Evolutionary conservation across 331 rosid species (phyloP).

Genomic region (Telfairia occidentalis): DNA sequence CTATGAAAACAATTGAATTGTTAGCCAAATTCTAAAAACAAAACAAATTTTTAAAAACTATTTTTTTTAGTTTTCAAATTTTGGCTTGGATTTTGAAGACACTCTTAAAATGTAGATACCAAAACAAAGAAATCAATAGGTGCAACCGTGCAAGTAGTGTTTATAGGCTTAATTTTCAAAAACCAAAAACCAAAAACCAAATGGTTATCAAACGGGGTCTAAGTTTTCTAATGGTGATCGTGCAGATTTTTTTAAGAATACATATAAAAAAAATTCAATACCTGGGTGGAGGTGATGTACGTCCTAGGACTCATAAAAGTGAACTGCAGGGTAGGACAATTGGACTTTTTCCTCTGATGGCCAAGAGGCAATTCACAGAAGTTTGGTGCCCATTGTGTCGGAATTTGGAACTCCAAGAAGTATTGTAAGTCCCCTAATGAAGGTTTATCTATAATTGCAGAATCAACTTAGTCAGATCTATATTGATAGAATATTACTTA

Average conservation of each 20-base stretch:
- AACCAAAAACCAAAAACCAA: too few relatives aligned
- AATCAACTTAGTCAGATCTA: slow-evolving; percentile 5
- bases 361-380: slow-evolving; percentile 87
- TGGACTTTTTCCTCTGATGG: slow-evolving; percentile 47
- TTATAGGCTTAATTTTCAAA: too few relatives aligned
- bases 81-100: too few relatives aligned
- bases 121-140: too few relatives aligned
- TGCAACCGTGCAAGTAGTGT: too few relatives aligned
- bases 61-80: too few relatives aligned
- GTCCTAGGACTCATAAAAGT: slow-evolving; percentile 67
- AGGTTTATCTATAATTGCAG: slow-evolving; percentile 62
- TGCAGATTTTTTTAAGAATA: background rate
- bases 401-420: slow-evolving; percentile 96
- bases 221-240: background rate
- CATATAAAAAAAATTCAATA: slow-evolving; percentile 12
- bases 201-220: too few relatives aligned
- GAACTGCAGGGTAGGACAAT: slow-evolving; percentile 66
- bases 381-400: slow-evolving; percentile 98
- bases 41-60: too few relatives aligned
- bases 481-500: background rate
- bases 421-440: slow-evolving; percentile 61
- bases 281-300: slow-evolving; percentile 58
- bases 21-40: too few relatives aligned
- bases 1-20: too few relatives aligned
- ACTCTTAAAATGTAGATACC: too few relatives aligned